Evolutionary conservation across 139 green algal species (phyloP).

Genomic region (Chlamydomonas asymmetrica): DNA sequence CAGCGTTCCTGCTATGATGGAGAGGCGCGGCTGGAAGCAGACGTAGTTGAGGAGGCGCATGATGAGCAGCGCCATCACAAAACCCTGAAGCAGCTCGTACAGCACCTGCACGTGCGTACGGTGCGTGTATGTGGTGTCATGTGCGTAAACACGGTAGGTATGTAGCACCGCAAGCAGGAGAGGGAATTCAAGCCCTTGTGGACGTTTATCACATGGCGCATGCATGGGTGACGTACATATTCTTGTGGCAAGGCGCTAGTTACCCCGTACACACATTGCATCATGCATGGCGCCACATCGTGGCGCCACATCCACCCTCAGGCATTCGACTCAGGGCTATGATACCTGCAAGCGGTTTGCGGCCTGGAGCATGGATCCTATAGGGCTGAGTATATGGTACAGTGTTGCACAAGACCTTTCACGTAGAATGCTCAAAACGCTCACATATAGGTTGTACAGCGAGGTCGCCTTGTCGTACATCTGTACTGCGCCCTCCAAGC

Average conservation of each 20-base stretch:
- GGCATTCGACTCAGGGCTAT: not conserved
- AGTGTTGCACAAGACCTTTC: too few species aligned
- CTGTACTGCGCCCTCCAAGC: not conserved
- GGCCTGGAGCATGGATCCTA: too few species aligned
- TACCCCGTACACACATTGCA: not conserved
- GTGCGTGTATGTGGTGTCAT: too few species aligned
- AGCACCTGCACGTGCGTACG: slow-evolving; percentile 12
- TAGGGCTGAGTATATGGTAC: too few species aligned
- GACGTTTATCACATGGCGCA: too few species aligned
- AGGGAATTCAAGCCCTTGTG: too few species aligned
- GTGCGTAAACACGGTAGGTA: not conserved
- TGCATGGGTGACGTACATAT: not conserved
- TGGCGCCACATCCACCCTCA: not conserved
- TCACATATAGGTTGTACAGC: not conserved
- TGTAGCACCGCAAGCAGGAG: too few species aligned
- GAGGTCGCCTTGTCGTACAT: not conserved
- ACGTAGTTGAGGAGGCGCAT: slow-evolving; percentile 34
- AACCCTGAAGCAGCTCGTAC: slow-evolving; percentile 16
- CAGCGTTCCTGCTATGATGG: slow-evolving; percentile 22
- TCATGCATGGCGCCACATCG: not conserved
- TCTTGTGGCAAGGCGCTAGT: too few species aligned
- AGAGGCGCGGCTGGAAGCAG: slow-evolving; percentile 38
- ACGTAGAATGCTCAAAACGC: too few species aligned
- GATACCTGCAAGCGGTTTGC: not conserved
- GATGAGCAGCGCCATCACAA: slow-evolving; percentile 35